A percentile compares a stretch with the other conserved stretches of the same genome.
Evolutionary conservation across 2,329 filamentous ascomycete species (phyloP).

Genomic region (Calonectria leucothoes): DNA sequence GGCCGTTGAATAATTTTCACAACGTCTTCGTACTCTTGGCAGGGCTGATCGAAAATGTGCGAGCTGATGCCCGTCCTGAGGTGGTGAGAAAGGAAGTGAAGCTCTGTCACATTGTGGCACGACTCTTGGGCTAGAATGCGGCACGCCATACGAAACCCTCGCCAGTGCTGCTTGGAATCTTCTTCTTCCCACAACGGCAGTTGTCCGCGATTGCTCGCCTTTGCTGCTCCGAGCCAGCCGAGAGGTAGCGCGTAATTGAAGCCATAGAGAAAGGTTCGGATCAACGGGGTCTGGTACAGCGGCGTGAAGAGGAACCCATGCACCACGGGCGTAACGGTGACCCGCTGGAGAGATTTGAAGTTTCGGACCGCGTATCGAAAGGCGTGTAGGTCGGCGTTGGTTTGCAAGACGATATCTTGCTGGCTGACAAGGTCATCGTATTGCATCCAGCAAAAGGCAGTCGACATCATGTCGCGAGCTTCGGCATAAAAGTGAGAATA

Average conservation of each 20-base stretch:
- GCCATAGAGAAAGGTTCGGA: background rate
- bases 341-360: background rate
- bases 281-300: background rate
- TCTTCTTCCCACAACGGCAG: background rate
- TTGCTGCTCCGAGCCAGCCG: background rate
- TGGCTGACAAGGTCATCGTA: background rate
- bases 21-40: background rate
- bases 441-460: background rate
- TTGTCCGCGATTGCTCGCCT: too few species aligned
- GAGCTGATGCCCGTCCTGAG: background rate
- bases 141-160: background rate
- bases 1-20: background rate
- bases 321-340: background rate
- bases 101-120: background rate
- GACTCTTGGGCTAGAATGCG: background rate
- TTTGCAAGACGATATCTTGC: background rate
- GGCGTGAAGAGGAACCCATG: background rate
- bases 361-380: background rate
- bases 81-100: background rate
- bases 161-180: background rate
- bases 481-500: too few species aligned
- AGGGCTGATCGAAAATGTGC: background rate
- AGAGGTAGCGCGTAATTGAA: background rate
- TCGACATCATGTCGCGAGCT: background rate
- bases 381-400: background rate